A percentile compares a stretch with the other conserved stretches of the same genome.
Conservation (phyloP, 1,284 basidiomycete species). For the Mycena sp. region DNA sequence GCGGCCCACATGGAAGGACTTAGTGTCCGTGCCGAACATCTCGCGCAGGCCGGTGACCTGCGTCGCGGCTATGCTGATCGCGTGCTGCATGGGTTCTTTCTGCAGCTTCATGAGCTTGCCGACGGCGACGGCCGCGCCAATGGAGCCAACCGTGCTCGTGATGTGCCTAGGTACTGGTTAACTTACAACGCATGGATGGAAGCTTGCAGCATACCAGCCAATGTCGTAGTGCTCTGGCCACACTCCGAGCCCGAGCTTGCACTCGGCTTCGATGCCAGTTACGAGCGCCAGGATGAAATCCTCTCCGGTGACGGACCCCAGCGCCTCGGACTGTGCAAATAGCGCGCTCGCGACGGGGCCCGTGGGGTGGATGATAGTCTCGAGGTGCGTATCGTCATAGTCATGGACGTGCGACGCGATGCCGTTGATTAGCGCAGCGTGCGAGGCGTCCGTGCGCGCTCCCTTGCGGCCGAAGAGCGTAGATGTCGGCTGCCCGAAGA, state of each 20-base stretch:
- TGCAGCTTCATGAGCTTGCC: conserved; percentile 31
- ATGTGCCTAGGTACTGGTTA: conserved; percentile 26
- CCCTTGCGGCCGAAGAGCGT: conserved; percentile 30
- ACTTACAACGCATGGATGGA: not conserved
- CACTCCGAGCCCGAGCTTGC: conserved; percentile 33
- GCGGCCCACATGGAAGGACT: conserved; percentile 36
- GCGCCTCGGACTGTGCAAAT: conserved; percentile 32
- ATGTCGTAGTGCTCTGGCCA: conserved; percentile 36
- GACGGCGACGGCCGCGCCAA: conserved; percentile 36
- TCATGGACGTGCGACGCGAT: conserved; percentile 35
- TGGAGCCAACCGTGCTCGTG: conserved; percentile 35
- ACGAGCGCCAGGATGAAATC: conserved; percentile 33
- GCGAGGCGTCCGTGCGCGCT: conserved; percentile 29
- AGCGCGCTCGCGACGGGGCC: conserved; percentile 33
- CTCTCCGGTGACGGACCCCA: conserved; percentile 26
- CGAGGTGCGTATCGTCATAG: conserved; percentile 35
- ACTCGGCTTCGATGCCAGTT: conserved; percentile 33
- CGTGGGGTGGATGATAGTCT: conserved; percentile 34
- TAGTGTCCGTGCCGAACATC: conserved; percentile 35
- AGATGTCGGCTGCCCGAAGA: conserved; percentile 32
- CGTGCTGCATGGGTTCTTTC: conserved; percentile 31
- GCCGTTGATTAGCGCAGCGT: conserved; percentile 34
- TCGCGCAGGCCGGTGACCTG: conserved; percentile 36
- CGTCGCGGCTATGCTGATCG: conserved; percentile 34
- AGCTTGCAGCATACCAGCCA: conserved; percentile 26